phyloP scores from a whole-genome alignment of 306 rosid species.

The Vigna trinervia region DNA sequence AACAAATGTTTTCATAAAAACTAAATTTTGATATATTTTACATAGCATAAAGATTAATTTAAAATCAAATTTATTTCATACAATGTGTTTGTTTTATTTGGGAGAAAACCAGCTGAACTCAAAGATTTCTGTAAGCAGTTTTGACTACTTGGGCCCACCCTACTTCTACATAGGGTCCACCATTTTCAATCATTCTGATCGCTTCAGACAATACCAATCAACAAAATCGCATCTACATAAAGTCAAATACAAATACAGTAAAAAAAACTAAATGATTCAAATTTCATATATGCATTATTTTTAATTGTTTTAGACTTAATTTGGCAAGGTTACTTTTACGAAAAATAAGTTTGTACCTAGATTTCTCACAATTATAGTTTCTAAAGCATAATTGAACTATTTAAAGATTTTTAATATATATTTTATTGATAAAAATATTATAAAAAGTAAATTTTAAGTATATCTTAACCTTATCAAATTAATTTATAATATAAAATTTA shows the following conservation, averaged over 20 bases:
- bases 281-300: not conserved
- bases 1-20: no score
- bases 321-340: not conserved
- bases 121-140: constrained; percentile 22
- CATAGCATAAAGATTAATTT: no score
- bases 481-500: no score
- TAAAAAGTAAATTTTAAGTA: no score
- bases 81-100: not conserved
- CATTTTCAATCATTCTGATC: not conserved
- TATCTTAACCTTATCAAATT: no score
- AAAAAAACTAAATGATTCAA: not conserved
- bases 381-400: not conserved
- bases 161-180: not conserved
- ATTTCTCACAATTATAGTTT: not conserved
- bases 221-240: not conserved
- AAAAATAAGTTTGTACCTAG: not conserved
- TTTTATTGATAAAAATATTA: no score
- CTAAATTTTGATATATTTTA: no score
- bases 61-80: not conserved
- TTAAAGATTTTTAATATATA: no score
- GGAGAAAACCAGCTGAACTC: constrained; percentile 3
- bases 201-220: not conserved
- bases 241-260: not conserved
- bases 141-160: not conserved
- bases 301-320: not conserved